Conservation (phyloP, 352 stramenopile species). For the Globisporangium recalcitrans region DNA sequence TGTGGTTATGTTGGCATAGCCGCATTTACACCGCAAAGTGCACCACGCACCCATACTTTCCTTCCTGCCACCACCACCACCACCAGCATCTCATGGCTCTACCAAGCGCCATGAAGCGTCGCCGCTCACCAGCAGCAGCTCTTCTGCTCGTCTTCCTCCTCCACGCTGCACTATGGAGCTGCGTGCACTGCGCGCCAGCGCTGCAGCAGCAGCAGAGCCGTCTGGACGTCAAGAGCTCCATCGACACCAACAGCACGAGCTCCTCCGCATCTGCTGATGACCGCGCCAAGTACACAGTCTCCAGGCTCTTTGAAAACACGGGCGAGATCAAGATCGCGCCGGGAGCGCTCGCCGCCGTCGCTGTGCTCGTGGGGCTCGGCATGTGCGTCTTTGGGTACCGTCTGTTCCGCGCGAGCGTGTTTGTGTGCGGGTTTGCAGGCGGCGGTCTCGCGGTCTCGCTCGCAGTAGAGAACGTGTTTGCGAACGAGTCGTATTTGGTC, state of each 20-base stretch:
- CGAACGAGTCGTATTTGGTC: slow-evolving; percentile 42
- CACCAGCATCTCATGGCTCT: neutral
- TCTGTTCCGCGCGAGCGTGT: slow-evolving; percentile 54
- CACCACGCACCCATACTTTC: slow-evolving; percentile 1
- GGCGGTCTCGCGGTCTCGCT: slow-evolving; percentile 46
- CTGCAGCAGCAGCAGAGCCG: neutral
- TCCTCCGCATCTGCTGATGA: neutral
- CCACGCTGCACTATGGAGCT: neutral
- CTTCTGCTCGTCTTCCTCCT: neutral
- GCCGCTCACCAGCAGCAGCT: neutral
- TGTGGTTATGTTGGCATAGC: neutral
- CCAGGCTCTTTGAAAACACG: slow-evolving; percentile 9
- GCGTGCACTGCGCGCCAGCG: neutral
- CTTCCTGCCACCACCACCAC: neutral
- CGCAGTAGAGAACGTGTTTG: slow-evolving; percentile 49
- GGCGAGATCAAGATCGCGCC: slow-evolving; percentile 26
- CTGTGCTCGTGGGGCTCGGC: slow-evolving; percentile 38
- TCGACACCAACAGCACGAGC: neutral
- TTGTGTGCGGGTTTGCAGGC: slow-evolving; percentile 51
- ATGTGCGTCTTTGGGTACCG: slow-evolving; percentile 48
- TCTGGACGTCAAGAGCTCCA: neutral
- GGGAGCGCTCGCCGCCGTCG: slow-evolving; percentile 32
- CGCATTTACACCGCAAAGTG: neutral
- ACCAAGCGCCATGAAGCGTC: neutral
- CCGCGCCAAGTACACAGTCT: slow-evolving; percentile 6